Evolutionary conservation across 1,284 basidiomycete genomes (phyloP).

Genomic region (Rhodotorula mucilaginosa): DNA sequence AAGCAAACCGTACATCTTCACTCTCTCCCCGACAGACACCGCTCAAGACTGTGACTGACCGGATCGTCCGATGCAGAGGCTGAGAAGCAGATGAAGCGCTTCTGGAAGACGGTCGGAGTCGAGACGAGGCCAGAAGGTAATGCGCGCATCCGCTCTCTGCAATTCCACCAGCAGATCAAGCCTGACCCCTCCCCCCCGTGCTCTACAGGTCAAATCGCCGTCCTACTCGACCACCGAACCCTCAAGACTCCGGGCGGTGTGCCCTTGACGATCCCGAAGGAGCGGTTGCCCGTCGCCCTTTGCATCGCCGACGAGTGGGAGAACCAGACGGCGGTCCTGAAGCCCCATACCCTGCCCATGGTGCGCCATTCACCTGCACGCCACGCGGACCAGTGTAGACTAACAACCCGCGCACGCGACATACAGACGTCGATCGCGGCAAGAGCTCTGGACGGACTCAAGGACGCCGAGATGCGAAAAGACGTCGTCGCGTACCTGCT

Average conservation of each 20-base stretch:
- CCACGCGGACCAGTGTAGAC: not conserved
- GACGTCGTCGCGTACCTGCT: constrained; percentile 72
- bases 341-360: constrained; percentile 87
- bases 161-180: not conserved
- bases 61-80: constrained; percentile 59
- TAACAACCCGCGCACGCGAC: not conserved
- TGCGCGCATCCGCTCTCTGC: not conserved
- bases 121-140: constrained; percentile 57
- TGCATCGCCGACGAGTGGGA: constrained; percentile 96
- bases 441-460: constrained; percentile 79
- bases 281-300: constrained; percentile 65
- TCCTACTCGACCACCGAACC: constrained; percentile 79
- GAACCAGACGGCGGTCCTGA: constrained; percentile 78
- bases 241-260: constrained; percentile 85
- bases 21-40: too few relatives aligned
- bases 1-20: constrained; percentile 24
- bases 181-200: not conserved
- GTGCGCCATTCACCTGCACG: constrained; percentile 54
- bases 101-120: constrained; percentile 84
- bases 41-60: not conserved
- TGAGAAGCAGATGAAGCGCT: constrained; percentile 76
- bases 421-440: constrained; percentile 80
- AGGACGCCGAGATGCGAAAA: constrained; percentile 58
- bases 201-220: constrained; percentile 56
- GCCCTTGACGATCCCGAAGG: constrained; percentile 66